Evolutionary conservation across 2,329 filamentous ascomycete species (phyloP).

Genomic region (Penicillium sp.): DNA sequence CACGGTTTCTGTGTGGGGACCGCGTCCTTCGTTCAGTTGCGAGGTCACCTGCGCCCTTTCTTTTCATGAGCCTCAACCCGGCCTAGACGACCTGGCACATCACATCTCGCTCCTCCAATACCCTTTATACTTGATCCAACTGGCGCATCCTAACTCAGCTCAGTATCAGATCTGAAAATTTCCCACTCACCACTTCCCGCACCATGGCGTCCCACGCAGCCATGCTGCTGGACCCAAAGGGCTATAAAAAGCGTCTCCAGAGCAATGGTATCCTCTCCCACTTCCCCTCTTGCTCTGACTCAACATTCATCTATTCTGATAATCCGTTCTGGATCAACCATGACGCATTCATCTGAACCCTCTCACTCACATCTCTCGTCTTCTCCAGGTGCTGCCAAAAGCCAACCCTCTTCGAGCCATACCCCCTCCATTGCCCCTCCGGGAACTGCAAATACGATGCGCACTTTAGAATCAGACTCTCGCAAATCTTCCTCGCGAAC

Average conservation of each 20-base stretch:
- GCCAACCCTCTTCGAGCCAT: slow-evolving; percentile 13
- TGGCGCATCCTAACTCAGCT: too few species aligned
- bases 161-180: background rate
- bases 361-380: slow-evolving; percentile 24
- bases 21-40: slow-evolving; percentile 14
- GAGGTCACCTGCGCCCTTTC: slow-evolving; percentile 10
- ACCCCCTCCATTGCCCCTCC: slow-evolving; percentile 25
- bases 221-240: slow-evolving; percentile 50
- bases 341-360: slow-evolving; percentile 7
- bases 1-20: slow-evolving; percentile 19
- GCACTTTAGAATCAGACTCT: slow-evolving; percentile 26
- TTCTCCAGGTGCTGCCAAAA: slow-evolving; percentile 25
- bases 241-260: slow-evolving; percentile 41
- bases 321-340: background rate
- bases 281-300: slow-evolving; percentile 8
- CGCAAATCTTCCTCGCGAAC: slow-evolving; percentile 14
- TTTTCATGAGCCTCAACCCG: slow-evolving; percentile 11
- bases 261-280: slow-evolving; percentile 36
- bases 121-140: too few species aligned
- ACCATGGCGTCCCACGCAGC: slow-evolving; percentile 47
- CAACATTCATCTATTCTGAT: background rate
- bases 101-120: background rate
- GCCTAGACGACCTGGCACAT: background rate
- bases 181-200: slow-evolving; percentile 3
- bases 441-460: slow-evolving; percentile 30